phyloP scores from a whole-genome alignment of 1,139 yeast species.

The Taphrina sp. region DNA sequence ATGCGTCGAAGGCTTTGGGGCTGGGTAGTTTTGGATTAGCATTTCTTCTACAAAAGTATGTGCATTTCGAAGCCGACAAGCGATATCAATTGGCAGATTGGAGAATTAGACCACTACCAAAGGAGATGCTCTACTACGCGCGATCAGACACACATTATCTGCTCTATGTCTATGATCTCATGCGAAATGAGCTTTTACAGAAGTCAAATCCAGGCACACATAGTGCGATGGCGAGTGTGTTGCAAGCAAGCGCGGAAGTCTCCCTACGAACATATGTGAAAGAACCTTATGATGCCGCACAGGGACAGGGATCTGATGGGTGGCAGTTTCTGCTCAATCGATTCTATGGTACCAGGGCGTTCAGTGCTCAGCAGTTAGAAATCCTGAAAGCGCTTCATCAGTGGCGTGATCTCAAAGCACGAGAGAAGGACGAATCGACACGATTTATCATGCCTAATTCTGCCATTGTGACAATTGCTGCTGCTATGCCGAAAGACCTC shows the following conservation, averaged over 20 bases:
- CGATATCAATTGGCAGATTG: slow-evolving; percentile 96
- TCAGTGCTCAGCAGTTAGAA: slow-evolving; percentile 56
- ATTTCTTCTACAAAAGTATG: slow-evolving; percentile 73
- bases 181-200: slow-evolving; percentile 61
- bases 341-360: slow-evolving; percentile 50
- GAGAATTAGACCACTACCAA: slow-evolving; percentile 83
- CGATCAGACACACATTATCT: slow-evolving; percentile 93
- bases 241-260: slow-evolving; percentile 73
- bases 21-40: slow-evolving; percentile 84
- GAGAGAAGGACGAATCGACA: slow-evolving; percentile 77
- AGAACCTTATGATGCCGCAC: slow-evolving; percentile 37
- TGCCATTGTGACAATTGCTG: slow-evolving; percentile 58
- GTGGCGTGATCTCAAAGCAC: slow-evolving; percentile 82
- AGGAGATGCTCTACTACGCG: slow-evolving; percentile 80
- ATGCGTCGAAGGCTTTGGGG: slow-evolving; percentile 76
- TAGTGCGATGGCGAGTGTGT: slow-evolving; percentile 55
- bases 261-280: slow-evolving; percentile 76
- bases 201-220: slow-evolving; percentile 45
- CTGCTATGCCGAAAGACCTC: slow-evolving; percentile 33
- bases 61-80: slow-evolving; percentile 83
- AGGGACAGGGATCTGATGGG: slow-evolving; percentile 40
- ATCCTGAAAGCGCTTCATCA: slow-evolving; percentile 62
- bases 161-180: slow-evolving; percentile 71
- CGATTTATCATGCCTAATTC: slow-evolving; percentile 83
- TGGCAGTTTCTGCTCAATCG: slow-evolving; percentile 54